Conservation (phyloP, 352 stramenopile species). For the Phytophthora fragariae region DNA sequence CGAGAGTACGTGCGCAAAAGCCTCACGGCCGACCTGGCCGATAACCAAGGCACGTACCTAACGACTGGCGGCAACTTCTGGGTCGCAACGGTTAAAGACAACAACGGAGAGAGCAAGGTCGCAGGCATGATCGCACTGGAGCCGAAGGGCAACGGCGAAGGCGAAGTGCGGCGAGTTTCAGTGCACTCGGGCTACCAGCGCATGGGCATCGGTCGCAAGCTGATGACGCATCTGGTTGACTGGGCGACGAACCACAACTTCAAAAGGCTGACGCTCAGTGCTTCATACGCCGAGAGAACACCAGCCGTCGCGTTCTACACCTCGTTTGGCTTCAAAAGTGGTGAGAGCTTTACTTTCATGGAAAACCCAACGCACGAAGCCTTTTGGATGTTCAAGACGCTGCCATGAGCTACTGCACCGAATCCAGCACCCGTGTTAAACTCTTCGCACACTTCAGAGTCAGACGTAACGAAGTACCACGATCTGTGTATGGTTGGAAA, state of each 20-base stretch:
- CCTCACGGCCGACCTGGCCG: constrained; percentile 43
- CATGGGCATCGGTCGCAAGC: constrained; percentile 36
- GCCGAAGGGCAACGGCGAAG: constrained; percentile 22
- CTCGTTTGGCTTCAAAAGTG: constrained; percentile 40
- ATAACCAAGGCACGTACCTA: constrained; percentile 48
- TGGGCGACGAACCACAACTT: constrained; percentile 36
- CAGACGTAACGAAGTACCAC: too few relatives aligned
- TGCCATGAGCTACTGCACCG: constrained; percentile 12
- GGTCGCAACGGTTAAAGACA: constrained; percentile 40
- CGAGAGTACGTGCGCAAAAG: constrained; percentile 42
- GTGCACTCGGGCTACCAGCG: constrained; percentile 35
- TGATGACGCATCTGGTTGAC: constrained; percentile 33
- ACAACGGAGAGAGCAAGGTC: constrained; percentile 26
- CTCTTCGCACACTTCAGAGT: too few relatives aligned
- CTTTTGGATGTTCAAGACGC: constrained; percentile 41
- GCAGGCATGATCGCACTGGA: constrained; percentile 41
- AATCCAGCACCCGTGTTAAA: too few relatives aligned
- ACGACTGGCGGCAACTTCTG: constrained; percentile 53
- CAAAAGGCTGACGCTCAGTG: constrained; percentile 25
- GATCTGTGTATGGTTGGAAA: constrained; percentile 4
- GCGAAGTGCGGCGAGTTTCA: constrained; percentile 42
- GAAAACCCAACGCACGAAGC: constrained; percentile 45
- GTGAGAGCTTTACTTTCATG: constrained; percentile 29
- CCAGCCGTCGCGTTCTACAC: constrained; percentile 42
- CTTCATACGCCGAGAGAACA: constrained; percentile 21